Base-by-base conservation (phyloP, 1,284 basidiomycete genomes). In the Malassezia obtusa region DNA sequence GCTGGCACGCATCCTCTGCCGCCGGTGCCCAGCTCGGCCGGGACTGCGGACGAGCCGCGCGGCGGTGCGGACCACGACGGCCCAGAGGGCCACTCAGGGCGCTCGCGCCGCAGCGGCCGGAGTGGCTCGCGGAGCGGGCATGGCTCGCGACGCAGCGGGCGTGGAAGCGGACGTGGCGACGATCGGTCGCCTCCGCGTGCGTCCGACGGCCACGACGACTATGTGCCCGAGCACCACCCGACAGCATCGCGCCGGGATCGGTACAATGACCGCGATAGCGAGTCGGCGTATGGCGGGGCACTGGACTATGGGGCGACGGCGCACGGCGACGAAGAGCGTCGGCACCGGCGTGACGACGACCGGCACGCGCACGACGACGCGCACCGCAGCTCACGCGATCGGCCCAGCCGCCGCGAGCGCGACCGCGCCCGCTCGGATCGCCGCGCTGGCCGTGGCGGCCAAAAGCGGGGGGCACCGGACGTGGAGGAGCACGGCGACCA, bases 211-310 rank as follows among this genome's bases (percentile, higher is more conserved):
- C 40, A 50, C 15, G 39, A 43, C 41, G 59, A 45, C 15, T 52
- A 55, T 48, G 57, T 55, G 22, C 45, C 46, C n/a, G 40, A 43
- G 40, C 24, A 17, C 15, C 40, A 15, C 15, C 36, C 22, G 39
- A 43, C 24, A 8, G 40, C 40, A 4, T 10, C 40, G 22, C 24
- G 40, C 14, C 30, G 24, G 2, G 40, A 43, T 3, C 46, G 31
- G 26, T 71, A 72, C 58, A 71, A 63, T 31, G 70, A 72, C 43
- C 62, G 70, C 9, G 70, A 72, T 22, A 64, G 57, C 10, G 38
- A 40, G 38, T n/a, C 19, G 26, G 38, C 17, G 12, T 17, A 15
- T 24, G 26, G 38, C 12, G 70, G 70, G 24, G 45, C 56, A 17
- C 64, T 73, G 35, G 68, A 73, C 52, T 73, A 73, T 41, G 70